A percentile compares a stretch with the other conserved stretches of the same genome.
phyloP scores from a whole-genome alignment of 2,329 filamentous ascomycete genomes.

The Fusarium abutilonis region DNA sequence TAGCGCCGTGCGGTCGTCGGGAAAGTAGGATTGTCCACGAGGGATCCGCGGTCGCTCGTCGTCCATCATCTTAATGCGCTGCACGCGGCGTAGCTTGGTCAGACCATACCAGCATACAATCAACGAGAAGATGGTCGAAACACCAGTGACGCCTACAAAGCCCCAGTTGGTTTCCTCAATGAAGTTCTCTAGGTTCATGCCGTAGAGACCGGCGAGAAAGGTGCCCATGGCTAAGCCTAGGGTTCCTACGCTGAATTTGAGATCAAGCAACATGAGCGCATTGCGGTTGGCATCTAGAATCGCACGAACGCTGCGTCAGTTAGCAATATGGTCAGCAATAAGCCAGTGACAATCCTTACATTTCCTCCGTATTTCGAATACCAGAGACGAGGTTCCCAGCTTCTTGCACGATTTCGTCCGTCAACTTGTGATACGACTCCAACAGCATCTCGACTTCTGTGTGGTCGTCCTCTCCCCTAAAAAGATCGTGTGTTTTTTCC shows the following conservation, averaged over 20 bases:
- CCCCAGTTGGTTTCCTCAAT: constrained; percentile 93
- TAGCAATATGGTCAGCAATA: constrained; percentile 14
- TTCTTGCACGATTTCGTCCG: constrained; percentile 97
- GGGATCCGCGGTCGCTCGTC: constrained; percentile 54
- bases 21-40: constrained; percentile 53
- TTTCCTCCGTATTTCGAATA: constrained; percentile 98
- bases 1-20: constrained; percentile 54
- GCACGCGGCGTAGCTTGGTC: constrained; percentile 82
- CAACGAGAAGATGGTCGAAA: constrained; percentile 77
- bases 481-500: constrained; percentile 80
- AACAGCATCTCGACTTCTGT: constrained; percentile 97
- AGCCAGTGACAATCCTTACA: constrained; percentile 67
- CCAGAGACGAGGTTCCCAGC: constrained; percentile 91
- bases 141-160: constrained; percentile 77
- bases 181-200: constrained; percentile 99
- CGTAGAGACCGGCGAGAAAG: constrained; percentile 97
- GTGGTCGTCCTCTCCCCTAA: constrained; percentile 83
- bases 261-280: constrained; percentile 94
- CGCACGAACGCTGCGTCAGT: constrained; percentile 77
- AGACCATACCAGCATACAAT: constrained; percentile 87
- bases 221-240: constrained; percentile 94
- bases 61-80: constrained; percentile 84
- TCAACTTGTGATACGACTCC: constrained; percentile 97
- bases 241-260: constrained; percentile 95
- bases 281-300: constrained; percentile 99